Conservation (phyloP, 2,329 filamentous ascomycete species). For the Sporothrix globosa region DNA sequence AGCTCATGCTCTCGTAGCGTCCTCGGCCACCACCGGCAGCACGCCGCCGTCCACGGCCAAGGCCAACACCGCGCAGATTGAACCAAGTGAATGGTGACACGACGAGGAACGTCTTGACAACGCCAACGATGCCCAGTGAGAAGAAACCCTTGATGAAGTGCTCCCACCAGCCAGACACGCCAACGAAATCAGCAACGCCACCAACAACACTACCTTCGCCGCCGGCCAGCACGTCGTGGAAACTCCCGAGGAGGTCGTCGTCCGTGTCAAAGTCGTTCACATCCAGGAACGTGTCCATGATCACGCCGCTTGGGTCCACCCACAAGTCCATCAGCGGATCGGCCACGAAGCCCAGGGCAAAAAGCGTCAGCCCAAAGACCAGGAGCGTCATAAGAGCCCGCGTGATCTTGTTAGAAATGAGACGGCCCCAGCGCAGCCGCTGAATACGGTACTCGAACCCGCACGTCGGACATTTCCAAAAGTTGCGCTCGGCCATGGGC, state of each 20-base stretch:
- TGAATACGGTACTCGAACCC: conserved; percentile 79
- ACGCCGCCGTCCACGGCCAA: conserved; percentile 55
- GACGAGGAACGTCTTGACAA: conserved; percentile 76
- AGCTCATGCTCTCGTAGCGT: conserved; percentile 76
- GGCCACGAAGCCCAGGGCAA: conserved; percentile 85
- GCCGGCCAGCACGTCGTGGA: conserved; percentile 49
- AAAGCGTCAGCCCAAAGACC: conserved; percentile 74
- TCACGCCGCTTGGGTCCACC: conserved; percentile 72
- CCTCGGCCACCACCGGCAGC: conserved; percentile 67
- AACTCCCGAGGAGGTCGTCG: conserved; percentile 17
- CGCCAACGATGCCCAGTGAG: conserved; percentile 84
- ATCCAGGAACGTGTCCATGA: conserved; percentile 56
- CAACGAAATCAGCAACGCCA: neutral
- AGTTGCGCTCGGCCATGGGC: conserved; percentile 67
- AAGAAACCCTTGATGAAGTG: conserved; percentile 90
- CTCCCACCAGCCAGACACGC: conserved; percentile 65
- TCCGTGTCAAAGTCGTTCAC: conserved; percentile 48
- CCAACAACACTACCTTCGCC: conserved; percentile 40
- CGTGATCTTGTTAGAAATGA: conserved; percentile 66
- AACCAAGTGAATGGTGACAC: conserved; percentile 77
- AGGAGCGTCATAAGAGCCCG: conserved; percentile 71
- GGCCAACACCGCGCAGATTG: conserved; percentile 67
- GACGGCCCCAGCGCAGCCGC: conserved; percentile 73
- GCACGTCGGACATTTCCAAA: conserved; percentile 87
- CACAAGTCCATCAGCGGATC: conserved; percentile 91